Conservation (phyloP, 257 asterid species). For the Voacanga thouarsii region DNA sequence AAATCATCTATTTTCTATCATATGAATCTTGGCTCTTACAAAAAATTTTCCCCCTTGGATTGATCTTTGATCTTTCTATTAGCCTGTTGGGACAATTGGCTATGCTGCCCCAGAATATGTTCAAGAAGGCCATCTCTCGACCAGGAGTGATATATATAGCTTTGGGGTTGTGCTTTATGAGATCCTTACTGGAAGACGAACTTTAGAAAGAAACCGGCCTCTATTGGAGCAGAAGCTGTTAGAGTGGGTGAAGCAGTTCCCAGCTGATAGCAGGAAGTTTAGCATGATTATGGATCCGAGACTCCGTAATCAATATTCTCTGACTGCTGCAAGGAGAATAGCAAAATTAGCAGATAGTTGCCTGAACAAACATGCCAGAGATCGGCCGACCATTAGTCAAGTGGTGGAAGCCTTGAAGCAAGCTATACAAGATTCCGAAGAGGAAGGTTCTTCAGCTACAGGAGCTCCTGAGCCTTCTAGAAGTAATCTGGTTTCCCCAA, state of each 20-base stretch:
- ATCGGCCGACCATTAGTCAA: slow-evolving; percentile 69
- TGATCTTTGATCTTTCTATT: slow-evolving; percentile 7
- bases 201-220: slow-evolving; percentile 70
- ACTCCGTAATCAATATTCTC: slow-evolving; percentile 56
- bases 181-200: slow-evolving; percentile 73
- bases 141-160: slow-evolving; percentile 81
- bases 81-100: slow-evolving; percentile 92
- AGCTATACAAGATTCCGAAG: slow-evolving; percentile 64
- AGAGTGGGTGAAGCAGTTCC: slow-evolving; percentile 77
- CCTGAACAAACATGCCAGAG: slow-evolving; percentile 59
- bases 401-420: slow-evolving; percentile 68
- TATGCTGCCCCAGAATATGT: slow-evolving; percentile 94
- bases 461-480: slow-evolving; percentile 22
- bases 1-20: not conserved
- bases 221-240: slow-evolving; percentile 60
- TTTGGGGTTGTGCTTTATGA: slow-evolving; percentile 91
- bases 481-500: slow-evolving; percentile 14
- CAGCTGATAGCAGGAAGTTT: slow-evolving; percentile 58
- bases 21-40: not conserved
- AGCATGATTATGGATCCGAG: slow-evolving; percentile 72
- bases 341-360: slow-evolving; percentile 81
- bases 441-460: slow-evolving; percentile 21
- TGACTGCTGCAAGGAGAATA: slow-evolving; percentile 56
- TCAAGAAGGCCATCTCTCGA: slow-evolving; percentile 67
- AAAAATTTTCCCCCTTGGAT: not conserved